Evolutionary conservation across 371 early-diverging fungal genomes (phyloP), one percentile per base, ranked within the genome.

Genomic region (Apophysomyces ossiformis): DNA sequence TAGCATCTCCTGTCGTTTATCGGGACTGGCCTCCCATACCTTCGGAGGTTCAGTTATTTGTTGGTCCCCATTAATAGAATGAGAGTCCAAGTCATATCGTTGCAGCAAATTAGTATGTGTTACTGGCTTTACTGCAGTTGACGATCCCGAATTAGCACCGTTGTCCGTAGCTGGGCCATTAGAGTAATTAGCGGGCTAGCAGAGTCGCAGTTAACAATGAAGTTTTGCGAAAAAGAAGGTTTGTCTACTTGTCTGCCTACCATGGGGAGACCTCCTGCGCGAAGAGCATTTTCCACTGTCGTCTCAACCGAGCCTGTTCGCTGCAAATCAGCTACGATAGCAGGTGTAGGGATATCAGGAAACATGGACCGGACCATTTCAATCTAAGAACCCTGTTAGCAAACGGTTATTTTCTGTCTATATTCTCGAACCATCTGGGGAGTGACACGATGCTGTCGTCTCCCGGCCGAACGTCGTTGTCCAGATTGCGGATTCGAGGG

Each of bases 251-350:
- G 6, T 45, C 13, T 5, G 32, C 60, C 68, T 87, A 89, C 91
- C 80, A 89, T 73, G 35, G 92, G 93, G 50, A 93, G 77, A 58
- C 90, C 78, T 47, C 91, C 89, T 61, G 91, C 84, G 44, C 89
- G 86, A 45, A 96, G 84, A 41, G 94, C 93, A 74, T 94, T 93
- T 67, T 96, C 95, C 66, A 92, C 91, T 11, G 95, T 95, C 36
- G 85, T 79, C 65, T 94, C 93, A 13, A 95, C 94, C 37, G 92
- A 93, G 9, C 95, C 95, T 16, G 95, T 95, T 57, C 91, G 88
- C 67, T 91, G 88, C 26, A 96, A 84, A 77, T 95, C 95, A 8
- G 87, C 89, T 43, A 90, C 87, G 61, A 96, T 92, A 32, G 94
- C 91, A n/a, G 91, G 85, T 26, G 86, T 85, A 3, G 93, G 92